Evolutionary conservation across 257 asterid species (phyloP).

Genomic region (Echium plantagineum): DNA sequence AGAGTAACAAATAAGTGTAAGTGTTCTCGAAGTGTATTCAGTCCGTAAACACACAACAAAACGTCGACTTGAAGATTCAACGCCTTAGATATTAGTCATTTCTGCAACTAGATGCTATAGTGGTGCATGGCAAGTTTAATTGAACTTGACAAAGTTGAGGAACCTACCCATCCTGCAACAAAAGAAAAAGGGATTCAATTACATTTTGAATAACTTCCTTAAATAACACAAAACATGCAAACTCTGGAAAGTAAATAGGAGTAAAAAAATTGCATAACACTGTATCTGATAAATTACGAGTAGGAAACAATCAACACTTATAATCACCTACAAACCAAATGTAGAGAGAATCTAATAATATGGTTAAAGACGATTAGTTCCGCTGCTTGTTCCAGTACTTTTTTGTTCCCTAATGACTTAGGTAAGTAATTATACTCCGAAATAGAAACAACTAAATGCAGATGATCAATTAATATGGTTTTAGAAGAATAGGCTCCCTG

Average conservation of each 20-base stretch:
- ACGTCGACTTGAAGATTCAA: not conserved
- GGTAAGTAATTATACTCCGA: no score
- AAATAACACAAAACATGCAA: not conserved
- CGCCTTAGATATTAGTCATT: not conserved
- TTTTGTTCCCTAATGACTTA: no score
- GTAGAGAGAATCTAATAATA: no score
- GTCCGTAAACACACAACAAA: not conserved
- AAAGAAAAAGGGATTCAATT: conserved; percentile 9
- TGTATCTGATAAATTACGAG: not conserved
- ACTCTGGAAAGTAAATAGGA: not conserved
- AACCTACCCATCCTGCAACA: conserved; percentile 95
- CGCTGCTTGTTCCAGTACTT: no score
- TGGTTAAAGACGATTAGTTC: no score
- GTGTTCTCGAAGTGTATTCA: not conserved
- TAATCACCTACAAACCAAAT: no score
- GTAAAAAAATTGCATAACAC: no score
- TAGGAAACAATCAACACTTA: no score
- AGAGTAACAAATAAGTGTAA: conserved; percentile 1
- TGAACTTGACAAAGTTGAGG: conserved; percentile 7
- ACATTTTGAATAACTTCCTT: not conserved
- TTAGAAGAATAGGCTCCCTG: no score
- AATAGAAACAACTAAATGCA: no score
- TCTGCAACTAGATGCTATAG: conserved; percentile 5
- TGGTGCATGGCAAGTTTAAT: conserved; percentile 7
- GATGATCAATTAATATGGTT: no score